Conservation (phyloP, 345 rosid species). For the Salix brachista region DNA sequence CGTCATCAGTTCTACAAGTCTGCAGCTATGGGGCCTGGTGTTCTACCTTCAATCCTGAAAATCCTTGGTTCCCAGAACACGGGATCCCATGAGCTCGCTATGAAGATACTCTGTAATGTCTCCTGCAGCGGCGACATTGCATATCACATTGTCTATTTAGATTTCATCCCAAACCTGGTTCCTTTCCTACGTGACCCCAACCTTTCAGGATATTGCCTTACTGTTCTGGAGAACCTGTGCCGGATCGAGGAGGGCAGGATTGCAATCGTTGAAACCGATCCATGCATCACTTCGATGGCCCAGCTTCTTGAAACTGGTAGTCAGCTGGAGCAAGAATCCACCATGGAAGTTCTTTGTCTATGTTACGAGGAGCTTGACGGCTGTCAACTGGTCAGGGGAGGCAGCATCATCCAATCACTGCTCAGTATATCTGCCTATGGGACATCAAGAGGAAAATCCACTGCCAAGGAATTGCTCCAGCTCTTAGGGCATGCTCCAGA, state of each 20-base stretch:
- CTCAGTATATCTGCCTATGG: slow-evolving; percentile 17
- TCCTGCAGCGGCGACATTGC: slow-evolving; percentile 18
- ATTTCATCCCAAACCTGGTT: slow-evolving; percentile 29
- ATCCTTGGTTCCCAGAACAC: slow-evolving; percentile 22
- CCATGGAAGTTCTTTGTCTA: slow-evolving; percentile 22
- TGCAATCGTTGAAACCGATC: slow-evolving; percentile 21
- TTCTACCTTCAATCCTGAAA: slow-evolving; percentile 29
- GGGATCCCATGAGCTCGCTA: slow-evolving; percentile 14
- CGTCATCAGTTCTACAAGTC: slow-evolving; percentile 16
- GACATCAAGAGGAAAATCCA: slow-evolving; percentile 14
- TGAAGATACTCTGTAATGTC: slow-evolving; percentile 32
- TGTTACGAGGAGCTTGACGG: slow-evolving; percentile 10
- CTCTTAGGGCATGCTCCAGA: slow-evolving; percentile 8
- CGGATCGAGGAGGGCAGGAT: slow-evolving; percentile 19
- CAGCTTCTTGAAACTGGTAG: slow-evolving; percentile 26
- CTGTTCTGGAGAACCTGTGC: slow-evolving; percentile 26
- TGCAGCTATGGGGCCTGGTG: slow-evolving; percentile 21
- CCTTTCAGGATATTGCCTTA: slow-evolving; percentile 29
- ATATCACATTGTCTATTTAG: slow-evolving; percentile 35
- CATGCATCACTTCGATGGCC: slow-evolving; percentile 20
- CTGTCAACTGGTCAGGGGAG: slow-evolving; percentile 17
- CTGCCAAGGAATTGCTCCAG: slow-evolving; percentile 16
- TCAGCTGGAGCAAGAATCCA: slow-evolving; percentile 26
- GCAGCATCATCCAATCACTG: slow-evolving; percentile 12
- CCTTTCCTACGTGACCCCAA: slow-evolving; percentile 18